Evolutionary conservation across 1,284 basidiomycete genomes (phyloP).

Genomic region (Schizopora paradoxa): DNA sequence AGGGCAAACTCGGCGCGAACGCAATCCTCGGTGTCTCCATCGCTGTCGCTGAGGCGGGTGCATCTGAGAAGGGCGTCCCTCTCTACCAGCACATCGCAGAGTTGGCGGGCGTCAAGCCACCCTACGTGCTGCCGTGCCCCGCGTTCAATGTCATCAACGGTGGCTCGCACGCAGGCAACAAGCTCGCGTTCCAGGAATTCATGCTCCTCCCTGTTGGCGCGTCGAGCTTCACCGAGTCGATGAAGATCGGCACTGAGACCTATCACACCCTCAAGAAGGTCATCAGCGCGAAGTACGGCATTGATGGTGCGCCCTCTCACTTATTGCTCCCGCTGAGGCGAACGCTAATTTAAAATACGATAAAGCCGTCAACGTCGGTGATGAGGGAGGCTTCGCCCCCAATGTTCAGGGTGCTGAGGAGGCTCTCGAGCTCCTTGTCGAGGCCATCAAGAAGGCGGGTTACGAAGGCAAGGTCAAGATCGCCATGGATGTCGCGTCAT

Average conservation of each 20-base stretch:
- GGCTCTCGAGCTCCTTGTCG: conserved; percentile 91
- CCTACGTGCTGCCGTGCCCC: conserved; percentile 87
- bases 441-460: conserved; percentile 96
- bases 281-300: conserved; percentile 98
- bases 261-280: conserved; percentile 99
- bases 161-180: conserved; percentile 99
- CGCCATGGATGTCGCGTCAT: conserved; percentile 97
- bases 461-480: conserved; percentile 99
- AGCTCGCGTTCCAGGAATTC: conserved; percentile 99
- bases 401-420: conserved; percentile 97
- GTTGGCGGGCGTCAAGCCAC: conserved; percentile 90
- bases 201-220: conserved; percentile 98
- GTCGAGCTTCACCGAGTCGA: conserved; percentile 87
- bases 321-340: conserved; percentile 5
- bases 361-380: conserved; percentile 96
- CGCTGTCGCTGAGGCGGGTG: conserved; percentile 91
- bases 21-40: conserved; percentile 99
- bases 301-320: conserved; percentile 67
- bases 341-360: conserved; percentile 5
- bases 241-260: conserved; percentile 98
- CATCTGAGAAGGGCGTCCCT: conserved; percentile 89
- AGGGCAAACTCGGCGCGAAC: conserved; percentile 99
- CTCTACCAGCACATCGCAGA: conserved; percentile 97
- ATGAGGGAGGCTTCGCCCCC: conserved; percentile 99
- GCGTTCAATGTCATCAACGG: conserved; percentile 99